Conservation (phyloP, 495 filamentous ascomycete species). For the Xylaria sp. region DNA sequence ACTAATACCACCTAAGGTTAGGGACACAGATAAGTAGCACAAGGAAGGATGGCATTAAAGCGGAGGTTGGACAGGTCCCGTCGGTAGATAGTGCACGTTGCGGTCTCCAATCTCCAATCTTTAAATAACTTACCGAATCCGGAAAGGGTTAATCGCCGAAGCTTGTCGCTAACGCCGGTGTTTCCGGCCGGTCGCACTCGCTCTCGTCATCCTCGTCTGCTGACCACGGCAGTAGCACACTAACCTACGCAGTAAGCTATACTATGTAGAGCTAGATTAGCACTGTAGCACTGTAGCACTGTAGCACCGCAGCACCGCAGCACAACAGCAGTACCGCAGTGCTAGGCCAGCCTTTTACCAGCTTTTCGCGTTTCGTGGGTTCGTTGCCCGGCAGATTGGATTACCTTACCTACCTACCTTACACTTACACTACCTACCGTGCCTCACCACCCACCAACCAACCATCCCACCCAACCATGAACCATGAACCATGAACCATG, state of each 20-base stretch:
- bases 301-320: too few species aligned
- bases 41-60: background rate
- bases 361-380: background rate
- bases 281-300: background rate
- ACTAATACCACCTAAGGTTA: background rate
- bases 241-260: background rate
- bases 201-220: background rate
- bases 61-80: constrained; percentile 1
- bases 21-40: background rate
- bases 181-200: constrained; percentile 1
- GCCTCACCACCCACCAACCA: background rate
- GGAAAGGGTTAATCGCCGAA: constrained; percentile 6
- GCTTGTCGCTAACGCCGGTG: constrained; percentile 5
- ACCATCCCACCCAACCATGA: too few species aligned
- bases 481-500: too few species aligned
- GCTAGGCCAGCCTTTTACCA: too few species aligned
- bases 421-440: too few species aligned
- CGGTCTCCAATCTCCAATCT: too few species aligned
- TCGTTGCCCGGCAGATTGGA: too few species aligned
- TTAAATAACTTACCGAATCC: background rate
- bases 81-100: too few species aligned
- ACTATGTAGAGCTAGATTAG: background rate
- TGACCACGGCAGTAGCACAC: background rate
- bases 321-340: too few species aligned
- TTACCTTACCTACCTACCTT: too few species aligned